A percentile compares a stretch with the other conserved stretches of the same genome.
These are phyloP conservation scores for Candida cerambycidarum DNA, from an alignment of 805 yeast genomes.

Conservation along the genomic window DNA sequence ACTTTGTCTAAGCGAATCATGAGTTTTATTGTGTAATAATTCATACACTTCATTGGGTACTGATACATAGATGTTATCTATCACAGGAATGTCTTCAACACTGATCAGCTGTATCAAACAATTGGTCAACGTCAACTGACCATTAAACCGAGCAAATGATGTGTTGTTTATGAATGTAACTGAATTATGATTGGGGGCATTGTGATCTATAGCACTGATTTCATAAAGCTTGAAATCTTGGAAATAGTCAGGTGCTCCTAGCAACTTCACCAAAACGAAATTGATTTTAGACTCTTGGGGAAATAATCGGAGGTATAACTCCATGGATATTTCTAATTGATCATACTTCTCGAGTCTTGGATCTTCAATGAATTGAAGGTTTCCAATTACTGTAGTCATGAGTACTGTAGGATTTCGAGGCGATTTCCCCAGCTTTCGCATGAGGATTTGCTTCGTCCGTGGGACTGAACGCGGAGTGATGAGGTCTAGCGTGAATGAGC, in stretches of 20 bases:
- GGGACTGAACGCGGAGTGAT: background rate
- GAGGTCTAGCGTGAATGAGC: too few species aligned
- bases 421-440: constrained; percentile 20
- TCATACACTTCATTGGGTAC: constrained; percentile 45
- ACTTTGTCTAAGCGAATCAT: constrained; percentile 32
- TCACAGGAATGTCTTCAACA: constrained; percentile 31
- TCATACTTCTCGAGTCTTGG: constrained; percentile 25
- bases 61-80: constrained; percentile 46
- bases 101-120: constrained; percentile 39
- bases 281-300: constrained; percentile 20
- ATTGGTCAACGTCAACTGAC: constrained; percentile 42
- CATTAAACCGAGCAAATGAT: constrained; percentile 29
- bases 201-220: constrained; percentile 30
- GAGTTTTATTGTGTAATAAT: constrained; percentile 32
- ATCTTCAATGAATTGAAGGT: constrained; percentile 33
- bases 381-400: constrained; percentile 24
- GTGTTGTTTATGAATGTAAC: constrained; percentile 42
- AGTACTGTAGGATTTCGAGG: too few species aligned
- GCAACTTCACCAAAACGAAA: constrained; percentile 34
- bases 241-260: constrained; percentile 42
- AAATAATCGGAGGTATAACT: constrained; percentile 32
- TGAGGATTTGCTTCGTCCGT: background rate
- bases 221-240: constrained; percentile 33
- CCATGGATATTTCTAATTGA: constrained; percentile 32
- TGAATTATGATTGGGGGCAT: constrained; percentile 22